Percentiles rank a stretch among this genome's conserved stretches.
Conservation (phyloP, 108 stramenopile genomes). For the Asterionellopsis glacialis region DNA sequence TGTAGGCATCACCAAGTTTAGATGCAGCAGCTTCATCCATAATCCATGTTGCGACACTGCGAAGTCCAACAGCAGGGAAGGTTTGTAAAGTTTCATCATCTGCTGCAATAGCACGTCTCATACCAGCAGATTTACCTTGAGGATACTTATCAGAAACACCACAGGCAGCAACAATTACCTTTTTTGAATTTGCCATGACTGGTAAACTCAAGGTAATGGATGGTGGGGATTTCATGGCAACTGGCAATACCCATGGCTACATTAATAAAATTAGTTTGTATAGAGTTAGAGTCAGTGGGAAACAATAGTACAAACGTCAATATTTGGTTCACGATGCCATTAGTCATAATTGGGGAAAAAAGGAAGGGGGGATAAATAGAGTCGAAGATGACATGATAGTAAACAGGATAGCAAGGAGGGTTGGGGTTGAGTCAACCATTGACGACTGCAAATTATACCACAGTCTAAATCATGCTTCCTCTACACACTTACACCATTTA, state of each 20-base stretch:
- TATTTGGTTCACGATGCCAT: no score
- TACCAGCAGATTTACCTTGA: conserved; percentile 65
- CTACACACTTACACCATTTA: conserved; percentile 8
- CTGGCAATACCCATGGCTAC: conserved; percentile 49
- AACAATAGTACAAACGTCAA: no score
- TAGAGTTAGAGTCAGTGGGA: no score
- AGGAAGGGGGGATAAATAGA: no score
- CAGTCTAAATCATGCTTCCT: no score
- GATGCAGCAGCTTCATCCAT: conserved; percentile 66
- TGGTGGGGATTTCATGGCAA: conserved; percentile 66
- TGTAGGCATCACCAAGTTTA: conserved; percentile 24
- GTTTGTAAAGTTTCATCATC: conserved; percentile 39
- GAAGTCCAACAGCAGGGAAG: conserved; percentile 70
- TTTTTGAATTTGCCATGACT: conserved; percentile 56
- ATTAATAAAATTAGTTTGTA: no score
- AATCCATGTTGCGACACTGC: conserved; percentile 59
- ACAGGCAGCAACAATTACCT: conserved; percentile 65
- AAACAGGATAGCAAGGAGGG: no score
- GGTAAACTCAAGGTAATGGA: conserved; percentile 67
- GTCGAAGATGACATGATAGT: no score
- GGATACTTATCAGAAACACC: conserved; percentile 77
- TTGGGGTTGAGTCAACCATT: no score
- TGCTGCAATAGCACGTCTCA: conserved; percentile 62
- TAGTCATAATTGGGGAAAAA: no score
- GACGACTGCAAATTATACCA: no score